phyloP scores from a whole-genome alignment of 2,329 filamentous ascomycete species.

The Blumeria hordei region DNA sequence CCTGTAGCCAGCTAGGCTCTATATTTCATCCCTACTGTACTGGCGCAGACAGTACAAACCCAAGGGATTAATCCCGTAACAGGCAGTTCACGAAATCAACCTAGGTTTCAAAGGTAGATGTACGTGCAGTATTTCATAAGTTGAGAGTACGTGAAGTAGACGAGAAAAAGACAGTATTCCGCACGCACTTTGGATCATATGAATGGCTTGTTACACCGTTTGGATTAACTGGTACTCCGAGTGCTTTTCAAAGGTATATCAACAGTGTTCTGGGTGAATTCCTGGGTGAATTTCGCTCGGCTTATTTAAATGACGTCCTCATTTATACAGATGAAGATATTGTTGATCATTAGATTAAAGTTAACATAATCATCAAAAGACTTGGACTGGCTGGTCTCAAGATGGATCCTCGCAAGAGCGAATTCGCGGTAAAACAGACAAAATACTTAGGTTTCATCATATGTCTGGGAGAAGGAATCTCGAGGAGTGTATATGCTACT shows the following conservation, averaged over 20 bases:
- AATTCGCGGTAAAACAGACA: background rate
- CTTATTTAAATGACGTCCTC: background rate
- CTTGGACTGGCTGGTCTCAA: background rate
- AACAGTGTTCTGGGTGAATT: background rate
- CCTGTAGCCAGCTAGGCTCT: too few species aligned
- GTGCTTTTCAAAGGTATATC: background rate
- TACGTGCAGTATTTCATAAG: too few species aligned
- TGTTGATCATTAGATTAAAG: background rate
- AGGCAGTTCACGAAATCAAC: too few species aligned
- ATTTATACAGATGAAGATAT: background rate
- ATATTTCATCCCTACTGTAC: too few species aligned
- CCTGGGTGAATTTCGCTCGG: background rate
- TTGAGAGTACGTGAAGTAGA: too few species aligned
- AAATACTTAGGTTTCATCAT: background rate
- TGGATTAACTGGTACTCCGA: background rate
- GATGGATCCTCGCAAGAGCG: background rate
- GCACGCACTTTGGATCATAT: too few species aligned
- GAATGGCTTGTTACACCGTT: background rate
- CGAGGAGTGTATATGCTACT: too few species aligned
- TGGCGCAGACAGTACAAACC: too few species aligned
- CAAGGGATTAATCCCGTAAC: too few species aligned
- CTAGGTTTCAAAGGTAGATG: too few species aligned
- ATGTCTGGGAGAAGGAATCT: background rate
- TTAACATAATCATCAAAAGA: background rate
- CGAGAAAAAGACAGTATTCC: too few species aligned